Base-by-base conservation (phyloP, 2,329 filamentous ascomycete genomes). In the Neofusicoccum laricinum region DNA sequence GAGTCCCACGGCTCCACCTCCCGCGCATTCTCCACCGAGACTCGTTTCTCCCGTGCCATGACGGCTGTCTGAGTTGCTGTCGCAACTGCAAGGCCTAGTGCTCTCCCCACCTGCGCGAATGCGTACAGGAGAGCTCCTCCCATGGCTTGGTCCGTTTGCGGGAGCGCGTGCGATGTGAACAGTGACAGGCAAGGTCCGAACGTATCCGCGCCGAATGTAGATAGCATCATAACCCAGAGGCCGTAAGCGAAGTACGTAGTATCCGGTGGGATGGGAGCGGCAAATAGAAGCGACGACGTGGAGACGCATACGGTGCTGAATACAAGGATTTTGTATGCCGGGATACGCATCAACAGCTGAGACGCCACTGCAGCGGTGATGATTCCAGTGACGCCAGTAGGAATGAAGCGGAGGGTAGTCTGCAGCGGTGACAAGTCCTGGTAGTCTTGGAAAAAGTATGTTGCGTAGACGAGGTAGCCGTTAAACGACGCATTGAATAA, bases 361-460 rank as follows among this genome's bases (percentile, higher is more conserved):
- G 85, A 84, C 2, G 85, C 82, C 41, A 83, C 71, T 65, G 84
- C 77, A 14, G 85, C 84, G 1, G 85, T 83, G 21, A 85, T 66
- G 12, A 84, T 71, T 10, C 88, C 88, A 14, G 78, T 78, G 0
- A 86, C 78, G 25, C 87, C 88, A 0, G 86, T 87, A 0, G 88
- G 87, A n/a, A 90, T 80, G 71, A 90, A 90, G 6, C 87, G 85
- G 12, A 90, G 73, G 8, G 86, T 89, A 0, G 88, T 90, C 67
- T 89, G 82, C 21, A 90, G 75, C 0, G 86, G 78, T 1, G 79
- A 81, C 2, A 86, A 79, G 0, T 81, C 83, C 69, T 87, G 86
- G 71, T 84, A 89, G 66, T 87, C 82, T 73, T 90, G 88, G 75
- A 84, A 90, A 62, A 85, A 88, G 73, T 87, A 90, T 11, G 88